phyloP scores from a whole-genome alignment of 192 early-diverging fungal genomes.

The Coemansia sp. region DNA sequence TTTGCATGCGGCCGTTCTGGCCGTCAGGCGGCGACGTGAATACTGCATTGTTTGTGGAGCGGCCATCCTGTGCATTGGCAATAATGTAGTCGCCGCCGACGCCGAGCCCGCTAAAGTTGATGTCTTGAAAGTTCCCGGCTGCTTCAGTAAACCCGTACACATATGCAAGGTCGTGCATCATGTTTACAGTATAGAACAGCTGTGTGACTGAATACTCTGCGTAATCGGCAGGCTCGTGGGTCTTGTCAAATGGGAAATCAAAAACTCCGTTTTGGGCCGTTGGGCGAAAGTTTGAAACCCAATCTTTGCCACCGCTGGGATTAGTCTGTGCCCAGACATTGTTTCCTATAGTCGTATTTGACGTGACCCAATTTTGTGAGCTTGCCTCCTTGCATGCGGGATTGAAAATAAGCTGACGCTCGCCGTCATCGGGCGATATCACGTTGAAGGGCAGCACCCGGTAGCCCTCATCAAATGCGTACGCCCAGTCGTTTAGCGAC shows the following conservation, averaged over 20 bases:
- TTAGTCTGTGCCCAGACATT: constrained; percentile 92
- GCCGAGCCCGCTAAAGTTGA: constrained; percentile 82
- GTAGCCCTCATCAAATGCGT: constrained; percentile 63
- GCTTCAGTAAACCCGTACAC: constrained; percentile 89
- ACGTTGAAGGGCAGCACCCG: constrained; percentile 78
- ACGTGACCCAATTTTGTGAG: constrained; percentile 58
- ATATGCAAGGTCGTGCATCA: constrained; percentile 85
- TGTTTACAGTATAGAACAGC: constrained; percentile 91
- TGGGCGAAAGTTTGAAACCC: constrained; percentile 78
- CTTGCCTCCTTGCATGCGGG: constrained; percentile 77
- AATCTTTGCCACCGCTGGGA: constrained; percentile 66
- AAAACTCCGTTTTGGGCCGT: constrained; percentile 63
- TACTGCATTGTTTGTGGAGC: constrained; percentile 87
- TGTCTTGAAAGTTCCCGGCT: constrained; percentile 92
- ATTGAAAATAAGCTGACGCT: constrained; percentile 56
- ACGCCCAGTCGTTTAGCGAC: constrained; percentile 83
- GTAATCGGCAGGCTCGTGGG: constrained; percentile 66
- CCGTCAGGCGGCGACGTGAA: constrained; percentile 95
- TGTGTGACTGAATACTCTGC: constrained; percentile 79
- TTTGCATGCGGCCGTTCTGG: constrained; percentile 83
- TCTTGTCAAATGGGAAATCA: constrained; percentile 73
- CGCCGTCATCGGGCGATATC: constrained; percentile 75
- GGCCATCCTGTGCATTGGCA: constrained; percentile 89
- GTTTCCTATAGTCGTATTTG: constrained; percentile 79
- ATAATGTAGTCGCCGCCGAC: constrained; percentile 76